Evolutionary conservation across 306 rosid species (phyloP).

Genomic region (Cucumis melo): DNA sequence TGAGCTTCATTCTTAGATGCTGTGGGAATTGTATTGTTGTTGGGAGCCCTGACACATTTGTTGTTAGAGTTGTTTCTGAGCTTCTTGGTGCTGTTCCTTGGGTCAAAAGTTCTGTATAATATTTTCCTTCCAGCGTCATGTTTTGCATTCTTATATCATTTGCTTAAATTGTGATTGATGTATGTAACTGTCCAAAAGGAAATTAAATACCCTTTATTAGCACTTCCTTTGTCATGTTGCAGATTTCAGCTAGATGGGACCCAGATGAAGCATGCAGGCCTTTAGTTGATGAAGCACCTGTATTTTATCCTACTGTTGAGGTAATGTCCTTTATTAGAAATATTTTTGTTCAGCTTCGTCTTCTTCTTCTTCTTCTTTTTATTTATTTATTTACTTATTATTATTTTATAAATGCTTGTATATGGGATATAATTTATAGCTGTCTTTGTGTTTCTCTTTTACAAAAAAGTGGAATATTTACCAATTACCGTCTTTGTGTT

Average conservation of each 20-base stretch:
- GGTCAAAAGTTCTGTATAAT: too few species aligned
- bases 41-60: background rate
- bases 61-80: background rate
- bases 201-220: background rate
- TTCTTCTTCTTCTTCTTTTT: background rate
- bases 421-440: background rate
- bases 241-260: slow-evolving; percentile 75
- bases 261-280: slow-evolving; percentile 70
- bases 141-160: background rate
- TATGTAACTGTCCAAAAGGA: background rate
- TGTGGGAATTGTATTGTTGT: background rate
- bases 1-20: background rate
- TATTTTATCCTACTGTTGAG: slow-evolving; percentile 67
- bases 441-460: background rate
- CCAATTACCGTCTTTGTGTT: background rate
- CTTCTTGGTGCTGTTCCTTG: background rate
- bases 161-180: background rate
- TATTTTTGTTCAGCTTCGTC: background rate
- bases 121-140: too few species aligned
- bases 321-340: slow-evolving; percentile 15
- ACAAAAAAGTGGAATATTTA: background rate
- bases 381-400: background rate
- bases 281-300: slow-evolving; percentile 69
- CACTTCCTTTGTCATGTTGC: slow-evolving; percentile 18
- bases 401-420: background rate